Evolutionary conservation across 805 yeast species (phyloP).

Genomic region (Blastobotrys attinorum): DNA sequence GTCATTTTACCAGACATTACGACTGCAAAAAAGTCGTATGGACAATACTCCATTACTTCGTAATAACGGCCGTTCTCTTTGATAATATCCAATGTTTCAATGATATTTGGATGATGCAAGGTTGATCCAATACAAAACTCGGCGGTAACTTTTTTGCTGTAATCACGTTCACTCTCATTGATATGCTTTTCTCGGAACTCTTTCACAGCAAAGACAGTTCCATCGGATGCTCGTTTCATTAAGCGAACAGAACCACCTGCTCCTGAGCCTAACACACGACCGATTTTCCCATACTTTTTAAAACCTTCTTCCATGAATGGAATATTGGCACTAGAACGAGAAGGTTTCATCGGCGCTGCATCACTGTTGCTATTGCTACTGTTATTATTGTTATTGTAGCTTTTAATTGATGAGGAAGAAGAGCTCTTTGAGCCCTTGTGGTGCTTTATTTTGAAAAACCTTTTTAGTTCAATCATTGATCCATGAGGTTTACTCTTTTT

Average conservation of each 20-base stretch:
- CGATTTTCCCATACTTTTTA: slow-evolving; percentile 67
- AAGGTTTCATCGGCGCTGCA: no score
- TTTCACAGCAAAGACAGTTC: slow-evolving; percentile 73
- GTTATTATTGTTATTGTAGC: slow-evolving; percentile 7
- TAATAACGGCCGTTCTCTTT: slow-evolving; percentile 55
- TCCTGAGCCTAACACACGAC: slow-evolving; percentile 77
- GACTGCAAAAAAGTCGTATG: slow-evolving; percentile 83
- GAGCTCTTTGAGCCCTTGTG: slow-evolving; percentile 2
- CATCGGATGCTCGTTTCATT: slow-evolving; percentile 53
- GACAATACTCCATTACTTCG: slow-evolving; percentile 90
- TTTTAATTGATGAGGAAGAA: neutral
- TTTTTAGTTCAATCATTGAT: slow-evolving; percentile 33
- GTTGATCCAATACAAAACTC: slow-evolving; percentile 80
- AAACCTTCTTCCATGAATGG: slow-evolving; percentile 37
- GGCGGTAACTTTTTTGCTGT: slow-evolving; percentile 67
- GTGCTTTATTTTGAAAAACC: slow-evolving; percentile 33
- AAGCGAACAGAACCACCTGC: slow-evolving; percentile 92
- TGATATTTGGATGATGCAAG: slow-evolving; percentile 68
- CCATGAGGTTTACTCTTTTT: slow-evolving; percentile 17
- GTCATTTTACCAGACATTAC: slow-evolving; percentile 85
- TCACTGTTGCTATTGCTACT: slow-evolving; percentile 1
- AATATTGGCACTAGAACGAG: slow-evolving; percentile 12
- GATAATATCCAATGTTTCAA: slow-evolving; percentile 73
- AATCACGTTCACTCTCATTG: slow-evolving; percentile 59
- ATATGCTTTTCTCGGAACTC: slow-evolving; percentile 63